These are phyloP conservation scores for Zygoascus flipseniorum DNA, from an alignment of 805 yeast genomes.

Conservation along the genomic window DNA sequence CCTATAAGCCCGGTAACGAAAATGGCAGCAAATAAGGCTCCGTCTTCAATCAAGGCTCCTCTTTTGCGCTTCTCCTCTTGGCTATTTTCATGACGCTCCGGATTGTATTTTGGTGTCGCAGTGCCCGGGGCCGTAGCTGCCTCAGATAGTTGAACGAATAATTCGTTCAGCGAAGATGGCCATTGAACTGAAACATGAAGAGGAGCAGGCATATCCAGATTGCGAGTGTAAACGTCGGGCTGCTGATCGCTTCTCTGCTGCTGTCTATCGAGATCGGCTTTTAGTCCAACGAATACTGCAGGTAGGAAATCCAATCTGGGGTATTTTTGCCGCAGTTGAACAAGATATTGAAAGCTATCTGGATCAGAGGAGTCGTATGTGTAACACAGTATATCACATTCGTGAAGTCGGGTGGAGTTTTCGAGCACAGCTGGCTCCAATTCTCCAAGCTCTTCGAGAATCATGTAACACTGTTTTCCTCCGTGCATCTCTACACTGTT, in stretches of 20 bases:
- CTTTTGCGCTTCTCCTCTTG: constrained; percentile 8
- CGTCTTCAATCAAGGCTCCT: constrained; percentile 38
- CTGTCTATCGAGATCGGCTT: constrained; percentile 92
- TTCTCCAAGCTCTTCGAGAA: constrained; percentile 84
- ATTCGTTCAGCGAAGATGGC: constrained; percentile 77
- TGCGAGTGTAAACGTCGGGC: constrained; percentile 78
- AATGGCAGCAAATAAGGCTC: neutral
- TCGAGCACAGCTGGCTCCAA: constrained; percentile 74
- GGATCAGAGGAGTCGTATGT: constrained; percentile 95
- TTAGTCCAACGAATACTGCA: constrained; percentile 78
- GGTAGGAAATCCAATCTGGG: constrained; percentile 62
- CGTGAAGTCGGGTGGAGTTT: constrained; percentile 57
- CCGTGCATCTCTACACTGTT: constrained; percentile 90
- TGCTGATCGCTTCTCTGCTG: constrained; percentile 81
- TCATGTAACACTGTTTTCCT: constrained; percentile 90
- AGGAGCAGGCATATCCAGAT: constrained; percentile 64
- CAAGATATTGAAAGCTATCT: constrained; percentile 78
- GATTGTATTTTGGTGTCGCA: constrained; percentile 60
- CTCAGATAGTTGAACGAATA: constrained; percentile 79
- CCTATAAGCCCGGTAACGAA: constrained; percentile 1
- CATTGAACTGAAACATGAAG: constrained; percentile 85
- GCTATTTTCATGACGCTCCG: constrained; percentile 45
- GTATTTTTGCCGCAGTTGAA: constrained; percentile 56
- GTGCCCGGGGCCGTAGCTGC: constrained; percentile 73
- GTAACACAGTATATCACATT: constrained; percentile 86